phyloP scores from a whole-genome alignment of 495 filamentous ascomycete species.

The Penicillium turbatum region DNA sequence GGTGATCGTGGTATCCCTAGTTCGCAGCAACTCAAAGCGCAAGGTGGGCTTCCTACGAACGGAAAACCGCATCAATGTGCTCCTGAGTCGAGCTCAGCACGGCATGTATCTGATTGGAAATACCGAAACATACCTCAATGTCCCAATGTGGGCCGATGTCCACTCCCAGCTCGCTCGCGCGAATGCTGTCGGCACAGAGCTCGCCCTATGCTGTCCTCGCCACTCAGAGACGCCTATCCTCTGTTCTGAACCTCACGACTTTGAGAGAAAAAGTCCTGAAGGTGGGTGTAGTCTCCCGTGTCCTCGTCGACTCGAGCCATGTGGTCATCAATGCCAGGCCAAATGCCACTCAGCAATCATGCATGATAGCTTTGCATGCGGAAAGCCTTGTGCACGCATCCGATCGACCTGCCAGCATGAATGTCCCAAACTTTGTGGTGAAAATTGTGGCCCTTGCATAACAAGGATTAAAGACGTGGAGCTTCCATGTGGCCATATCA shows the following conservation, averaged over 20 bases:
- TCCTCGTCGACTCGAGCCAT: slow-evolving; percentile 12
- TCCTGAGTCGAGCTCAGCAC: slow-evolving; percentile 63
- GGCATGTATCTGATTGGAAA: slow-evolving; percentile 81
- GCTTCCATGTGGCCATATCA: slow-evolving; percentile 10
- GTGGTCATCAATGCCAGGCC: slow-evolving; percentile 12
- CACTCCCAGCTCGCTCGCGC: slow-evolving; percentile 43
- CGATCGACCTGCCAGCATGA: slow-evolving; percentile 6
- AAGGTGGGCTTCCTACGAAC: slow-evolving; percentile 68
- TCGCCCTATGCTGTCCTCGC: slow-evolving; percentile 61
- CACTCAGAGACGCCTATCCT: slow-evolving; percentile 53
- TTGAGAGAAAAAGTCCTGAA: slow-evolving; percentile 27
- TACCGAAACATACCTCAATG: slow-evolving; percentile 44
- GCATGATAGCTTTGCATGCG: slow-evolving; percentile 7
- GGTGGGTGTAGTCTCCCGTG: slow-evolving; percentile 12
- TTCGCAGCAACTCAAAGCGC: slow-evolving; percentile 60
- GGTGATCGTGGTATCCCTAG: slow-evolving; percentile 67
- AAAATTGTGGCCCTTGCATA: slow-evolving; percentile 6
- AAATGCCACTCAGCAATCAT: slow-evolving; percentile 12
- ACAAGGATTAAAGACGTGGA: slow-evolving; percentile 1
- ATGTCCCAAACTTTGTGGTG: slow-evolving; percentile 11
- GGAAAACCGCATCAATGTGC: slow-evolving; percentile 72
- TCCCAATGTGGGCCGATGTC: slow-evolving; percentile 66
- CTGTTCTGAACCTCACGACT: slow-evolving; percentile 57
- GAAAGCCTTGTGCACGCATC: slow-evolving; percentile 12
- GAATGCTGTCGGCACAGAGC: slow-evolving; percentile 48